Evolutionary conservation across 805 yeast genomes (phyloP).

Genomic region (Starmerella kuoi): DNA sequence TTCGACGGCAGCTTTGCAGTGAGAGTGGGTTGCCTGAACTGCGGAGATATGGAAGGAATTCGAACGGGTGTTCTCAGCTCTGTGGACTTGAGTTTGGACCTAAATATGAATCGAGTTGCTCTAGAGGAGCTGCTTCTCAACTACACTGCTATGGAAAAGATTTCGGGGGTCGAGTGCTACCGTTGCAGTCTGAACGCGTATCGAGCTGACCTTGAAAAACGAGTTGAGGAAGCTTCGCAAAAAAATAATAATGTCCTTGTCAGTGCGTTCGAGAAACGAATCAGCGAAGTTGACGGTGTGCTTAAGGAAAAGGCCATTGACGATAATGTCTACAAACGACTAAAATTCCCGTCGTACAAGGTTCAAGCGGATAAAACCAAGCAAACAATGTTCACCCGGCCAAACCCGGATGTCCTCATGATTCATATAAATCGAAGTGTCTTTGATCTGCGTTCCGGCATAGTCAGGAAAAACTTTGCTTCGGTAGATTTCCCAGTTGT

Average conservation of each 20-base stretch:
- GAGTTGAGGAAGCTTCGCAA: slow-evolving; percentile 4
- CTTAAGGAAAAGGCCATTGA: slow-evolving; percentile 56
- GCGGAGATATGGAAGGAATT: slow-evolving; percentile 92
- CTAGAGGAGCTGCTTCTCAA: slow-evolving; percentile 24
- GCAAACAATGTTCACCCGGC: slow-evolving; percentile 67
- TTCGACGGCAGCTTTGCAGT: slow-evolving; percentile 84
- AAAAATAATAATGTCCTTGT: slow-evolving; percentile 3
- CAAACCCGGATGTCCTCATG: slow-evolving; percentile 52
- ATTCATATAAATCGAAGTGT: slow-evolving; percentile 89
- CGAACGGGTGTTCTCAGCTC: slow-evolving; percentile 58
- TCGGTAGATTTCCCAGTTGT: slow-evolving; percentile 63
- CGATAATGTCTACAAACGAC: slow-evolving; percentile 62
- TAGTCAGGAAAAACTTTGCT: slow-evolving; percentile 73
- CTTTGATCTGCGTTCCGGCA: slow-evolving; percentile 75
- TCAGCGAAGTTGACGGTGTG: slow-evolving; percentile 40
- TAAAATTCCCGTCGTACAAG: slow-evolving; percentile 64
- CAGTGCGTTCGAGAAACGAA: slow-evolving; percentile 34
- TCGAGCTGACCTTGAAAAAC: slow-evolving; percentile 25
- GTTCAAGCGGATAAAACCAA: slow-evolving; percentile 70
- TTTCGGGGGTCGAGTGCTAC: slow-evolving; percentile 89
- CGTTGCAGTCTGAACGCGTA: slow-evolving; percentile 58
- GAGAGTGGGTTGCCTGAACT: slow-evolving; percentile 75
- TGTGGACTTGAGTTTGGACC: slow-evolving; percentile 26
- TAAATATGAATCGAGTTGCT: slow-evolving; percentile 1
- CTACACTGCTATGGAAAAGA: slow-evolving; percentile 54